Base-by-base conservation (phyloP, 495 filamentous ascomycete genomes). In the Xylaria nigripes region DNA sequence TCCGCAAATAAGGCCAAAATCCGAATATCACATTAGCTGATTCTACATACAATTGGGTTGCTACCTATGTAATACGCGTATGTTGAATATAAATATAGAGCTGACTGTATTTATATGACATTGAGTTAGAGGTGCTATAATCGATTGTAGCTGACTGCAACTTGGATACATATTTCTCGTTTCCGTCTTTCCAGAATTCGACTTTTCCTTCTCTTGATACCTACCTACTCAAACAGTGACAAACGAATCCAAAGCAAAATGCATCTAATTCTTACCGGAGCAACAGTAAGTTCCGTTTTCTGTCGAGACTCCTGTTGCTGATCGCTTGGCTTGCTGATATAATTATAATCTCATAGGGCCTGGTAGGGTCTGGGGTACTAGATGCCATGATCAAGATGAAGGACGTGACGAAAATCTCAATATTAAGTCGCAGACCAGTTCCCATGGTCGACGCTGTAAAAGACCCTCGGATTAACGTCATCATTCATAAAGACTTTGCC, bases 201-300 rank as follows among this genome's bases (percentile, higher is more conserved):
- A 4, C 27, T 4, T 9, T 4, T 9, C 27, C 9, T 9, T 29
- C 27, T 9, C 27, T 4, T 9, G 4, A 29, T n/a, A 29, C 9
- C 27, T 29, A 9, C 27, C 27, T 29, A 9, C 27, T 9, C 27
- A 29, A 29, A 4, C 27, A 9, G 4, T 29, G 27, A 4, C 27
- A 4, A 29, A 4, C 4, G 22, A 45, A 22, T 3, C 10, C 7
- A 10, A 16, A 2, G 10, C 53, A 50, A 50, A 38, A 86, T 87
- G 83, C 85, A 86, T 73, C 71, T 90, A 53, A 83, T 90, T 49
- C 76, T 89, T 38, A 89, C 86, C 0, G 86, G 86, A 32, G 85
- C 85, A 7, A 90, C 86, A 0, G 54, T 57, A 41, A 41, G 54
- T 9, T 47, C 5, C 45, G 18, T n/a, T 9, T 34, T n/a, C 15